Percentiles rank a stretch among this genome's conserved stretches.
phyloP scores from a whole-genome alignment of 257 asterid species.

The Asclepias syriaca region DNA sequence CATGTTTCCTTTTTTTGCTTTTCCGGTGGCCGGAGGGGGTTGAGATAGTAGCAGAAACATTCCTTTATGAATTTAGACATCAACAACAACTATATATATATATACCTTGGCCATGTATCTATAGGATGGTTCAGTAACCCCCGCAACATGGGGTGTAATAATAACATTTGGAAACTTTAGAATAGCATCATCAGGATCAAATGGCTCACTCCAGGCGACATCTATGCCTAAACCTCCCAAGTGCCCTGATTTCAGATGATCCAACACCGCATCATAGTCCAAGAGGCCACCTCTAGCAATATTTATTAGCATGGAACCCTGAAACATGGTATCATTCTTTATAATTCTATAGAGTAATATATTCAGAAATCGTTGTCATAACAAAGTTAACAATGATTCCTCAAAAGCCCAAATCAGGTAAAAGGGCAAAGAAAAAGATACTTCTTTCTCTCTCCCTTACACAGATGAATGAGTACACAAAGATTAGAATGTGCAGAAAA shows the following conservation, averaged over 20 bases:
- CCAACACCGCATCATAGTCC: conserved; percentile 65
- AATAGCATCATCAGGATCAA: conserved; percentile 78
- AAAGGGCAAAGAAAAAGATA: neutral
- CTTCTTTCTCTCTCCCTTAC: neutral
- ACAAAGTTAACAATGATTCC: neutral
- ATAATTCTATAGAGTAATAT: neutral
- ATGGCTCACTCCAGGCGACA: conserved; percentile 96
- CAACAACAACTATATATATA: neutral
- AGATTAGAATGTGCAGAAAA: neutral
- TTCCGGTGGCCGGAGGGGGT: too few species aligned
- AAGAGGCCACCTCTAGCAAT: conserved; percentile 88
- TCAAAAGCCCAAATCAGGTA: neutral
- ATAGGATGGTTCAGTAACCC: conserved; percentile 70
- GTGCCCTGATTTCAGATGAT: conserved; percentile 69
- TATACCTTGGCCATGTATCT: conserved; percentile 87
- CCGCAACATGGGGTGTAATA: conserved; percentile 92
- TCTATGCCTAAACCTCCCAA: conserved; percentile 95
- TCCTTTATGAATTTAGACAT: neutral
- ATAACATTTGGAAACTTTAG: conserved; percentile 75
- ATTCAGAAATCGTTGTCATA: neutral
- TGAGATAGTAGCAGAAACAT: neutral
- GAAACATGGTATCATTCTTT: conserved; percentile 8
- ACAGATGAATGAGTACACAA: neutral
- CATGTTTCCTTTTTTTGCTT: neutral
- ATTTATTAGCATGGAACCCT: conserved; percentile 78